A percentile compares a stretch with the other conserved stretches of the same genome.
These are phyloP conservation scores for Asterochloris erici DNA, from an alignment of 139 green algal species.

Conservation along the genomic window DNA sequence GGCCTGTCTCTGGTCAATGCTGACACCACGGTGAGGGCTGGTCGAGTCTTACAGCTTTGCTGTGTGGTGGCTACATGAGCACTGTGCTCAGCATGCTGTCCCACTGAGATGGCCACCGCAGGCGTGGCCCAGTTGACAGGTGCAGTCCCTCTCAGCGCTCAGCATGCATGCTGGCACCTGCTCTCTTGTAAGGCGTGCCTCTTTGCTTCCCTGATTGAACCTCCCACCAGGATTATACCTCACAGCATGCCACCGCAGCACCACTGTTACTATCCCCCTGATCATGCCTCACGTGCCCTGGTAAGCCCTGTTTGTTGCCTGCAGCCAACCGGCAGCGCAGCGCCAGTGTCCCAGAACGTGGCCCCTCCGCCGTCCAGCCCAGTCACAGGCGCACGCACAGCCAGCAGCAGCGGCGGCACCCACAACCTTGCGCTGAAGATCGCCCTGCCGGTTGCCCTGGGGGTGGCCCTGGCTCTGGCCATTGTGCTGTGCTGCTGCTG, in stretches of 20 bases:
- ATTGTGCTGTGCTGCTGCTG: constrained; percentile 18
- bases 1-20: not conserved
- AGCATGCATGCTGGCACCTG: no score
- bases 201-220: no score
- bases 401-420: not conserved
- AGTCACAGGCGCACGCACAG: not conserved
- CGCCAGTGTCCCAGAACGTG: not conserved
- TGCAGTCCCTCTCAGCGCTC: not conserved
- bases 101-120: not conserved
- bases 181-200: no score
- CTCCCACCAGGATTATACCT: not conserved
- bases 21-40: not conserved
- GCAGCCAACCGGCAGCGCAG: not conserved
- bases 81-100: not conserved
- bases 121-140: not conserved
- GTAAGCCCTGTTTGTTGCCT: not conserved
- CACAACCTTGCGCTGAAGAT: constrained; percentile 5
- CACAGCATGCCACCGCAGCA: not conserved
- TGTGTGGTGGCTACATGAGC: not conserved
- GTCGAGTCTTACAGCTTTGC: not conserved
- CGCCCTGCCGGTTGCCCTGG: constrained; percentile 3
- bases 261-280: not conserved
- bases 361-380: not conserved
- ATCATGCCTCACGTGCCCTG: not conserved
- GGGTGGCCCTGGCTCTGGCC: not conserved